A percentile compares a stretch with the other conserved stretches of the same genome.
Conservation (phyloP, 2,329 filamentous ascomycete species). For the Ramularia collo-cygni region DNA sequence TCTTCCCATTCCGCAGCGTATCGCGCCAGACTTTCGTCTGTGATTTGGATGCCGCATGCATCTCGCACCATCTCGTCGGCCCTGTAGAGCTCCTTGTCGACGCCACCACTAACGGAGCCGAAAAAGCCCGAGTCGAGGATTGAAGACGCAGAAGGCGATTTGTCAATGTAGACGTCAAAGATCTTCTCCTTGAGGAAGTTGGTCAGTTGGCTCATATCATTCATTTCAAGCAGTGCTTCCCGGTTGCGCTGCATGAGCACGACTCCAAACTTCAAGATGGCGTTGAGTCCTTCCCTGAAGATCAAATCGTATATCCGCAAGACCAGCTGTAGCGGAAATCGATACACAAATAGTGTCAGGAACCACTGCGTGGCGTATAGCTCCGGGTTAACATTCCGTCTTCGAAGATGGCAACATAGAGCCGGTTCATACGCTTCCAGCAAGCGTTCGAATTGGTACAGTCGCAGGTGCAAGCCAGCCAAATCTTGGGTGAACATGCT, state of each 20-base stretch:
- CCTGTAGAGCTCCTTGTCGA: slow-evolving; percentile 92
- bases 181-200: slow-evolving; percentile 87
- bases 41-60: slow-evolving; percentile 80
- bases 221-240: slow-evolving; percentile 67
- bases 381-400: slow-evolving; percentile 79
- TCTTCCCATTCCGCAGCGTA: slow-evolving; percentile 92
- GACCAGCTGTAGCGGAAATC: slow-evolving; percentile 92
- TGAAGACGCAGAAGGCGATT: slow-evolving; percentile 82
- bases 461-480: slow-evolving; percentile 85
- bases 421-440: slow-evolving; percentile 92
- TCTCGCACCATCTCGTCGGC: slow-evolving; percentile 91
- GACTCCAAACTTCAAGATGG: slow-evolving; percentile 89
- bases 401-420: slow-evolving; percentile 86
- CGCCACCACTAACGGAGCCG: slow-evolving; percentile 77
- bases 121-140: slow-evolving; percentile 97
- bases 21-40: slow-evolving; percentile 68
- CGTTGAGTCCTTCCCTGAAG: slow-evolving; percentile 78
- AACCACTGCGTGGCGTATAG: slow-evolving; percentile 99
- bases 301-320: slow-evolving; percentile 95
- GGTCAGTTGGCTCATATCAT: slow-evolving; percentile 84
- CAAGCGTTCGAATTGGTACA: slow-evolving; percentile 92
- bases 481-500: slow-evolving; percentile 94
- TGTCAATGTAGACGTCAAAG: slow-evolving; percentile 96
- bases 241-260: slow-evolving; percentile 96
- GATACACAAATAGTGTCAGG: slow-evolving; percentile 94